Percentiles rank a stretch among this genome's conserved stretches.
Evolutionary conservation across 352 stramenopile species (phyloP).

Genomic region (Thalassiosira livingstoniorum): DNA sequence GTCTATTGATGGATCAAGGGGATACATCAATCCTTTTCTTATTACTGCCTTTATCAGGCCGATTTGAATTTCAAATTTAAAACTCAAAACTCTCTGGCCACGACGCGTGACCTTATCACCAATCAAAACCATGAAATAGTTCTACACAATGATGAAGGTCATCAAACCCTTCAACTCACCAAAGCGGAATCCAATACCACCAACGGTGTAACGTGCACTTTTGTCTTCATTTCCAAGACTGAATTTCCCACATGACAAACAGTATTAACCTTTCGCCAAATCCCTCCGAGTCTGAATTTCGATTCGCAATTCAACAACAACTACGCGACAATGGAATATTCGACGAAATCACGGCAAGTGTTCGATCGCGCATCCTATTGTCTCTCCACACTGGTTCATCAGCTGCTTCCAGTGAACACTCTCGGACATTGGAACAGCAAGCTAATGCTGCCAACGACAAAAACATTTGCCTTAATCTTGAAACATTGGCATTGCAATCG

Average conservation of each 20-base stretch:
- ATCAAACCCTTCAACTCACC: background rate
- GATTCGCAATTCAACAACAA: conserved; percentile 47
- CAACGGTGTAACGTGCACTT: too few species aligned
- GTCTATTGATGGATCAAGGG: too few species aligned
- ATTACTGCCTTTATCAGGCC: too few species aligned
- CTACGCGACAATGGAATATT: conserved; percentile 44
- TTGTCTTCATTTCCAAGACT: background rate
- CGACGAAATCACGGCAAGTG: conserved; percentile 47
- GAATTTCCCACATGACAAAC: conserved; percentile 3
- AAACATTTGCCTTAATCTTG: conserved; percentile 6
- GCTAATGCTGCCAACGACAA: background rate
- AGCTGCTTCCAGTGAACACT: background rate
- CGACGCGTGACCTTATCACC: too few species aligned
- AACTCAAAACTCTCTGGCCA: too few species aligned
- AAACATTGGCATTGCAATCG: conserved; percentile 45
- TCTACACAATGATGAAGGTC: background rate
- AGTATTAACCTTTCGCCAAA: background rate
- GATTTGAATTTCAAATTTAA: too few species aligned
- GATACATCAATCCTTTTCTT: too few species aligned
- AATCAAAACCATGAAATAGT: too few species aligned
- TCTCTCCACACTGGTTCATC: conserved; percentile 27
- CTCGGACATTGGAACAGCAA: background rate
- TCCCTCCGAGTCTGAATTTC: conserved; percentile 15
- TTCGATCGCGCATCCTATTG: conserved; percentile 40
- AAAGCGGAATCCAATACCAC: too few species aligned